phyloP scores from a whole-genome alignment of 2,329 filamentous ascomycete genomes.

The Neofusicoccum laricinum region DNA sequence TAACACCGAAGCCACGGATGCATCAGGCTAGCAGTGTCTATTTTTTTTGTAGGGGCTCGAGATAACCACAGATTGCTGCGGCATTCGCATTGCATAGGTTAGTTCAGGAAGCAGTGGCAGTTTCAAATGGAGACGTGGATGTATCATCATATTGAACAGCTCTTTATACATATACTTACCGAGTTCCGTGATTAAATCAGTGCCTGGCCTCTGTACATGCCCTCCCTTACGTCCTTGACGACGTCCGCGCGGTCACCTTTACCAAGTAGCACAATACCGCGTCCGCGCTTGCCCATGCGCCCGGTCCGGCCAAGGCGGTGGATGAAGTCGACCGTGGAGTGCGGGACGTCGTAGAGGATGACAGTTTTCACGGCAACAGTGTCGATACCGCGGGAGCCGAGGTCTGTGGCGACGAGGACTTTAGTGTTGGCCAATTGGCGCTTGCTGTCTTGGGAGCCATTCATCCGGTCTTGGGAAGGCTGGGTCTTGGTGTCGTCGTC shows the following conservation, averaged over 20 bases:
- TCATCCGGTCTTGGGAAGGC: background rate
- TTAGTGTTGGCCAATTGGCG: constrained; percentile 53
- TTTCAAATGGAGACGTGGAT: background rate
- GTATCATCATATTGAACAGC: background rate
- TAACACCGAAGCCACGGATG: constrained; percentile 22
- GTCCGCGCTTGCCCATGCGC: constrained; percentile 84
- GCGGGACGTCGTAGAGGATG: constrained; percentile 94
- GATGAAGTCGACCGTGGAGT: constrained; percentile 97
- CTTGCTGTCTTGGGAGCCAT: background rate
- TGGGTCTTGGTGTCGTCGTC: constrained; percentile 19
- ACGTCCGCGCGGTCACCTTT: constrained; percentile 87
- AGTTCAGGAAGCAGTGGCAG: background rate
- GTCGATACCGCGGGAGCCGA: constrained; percentile 90
- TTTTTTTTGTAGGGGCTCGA: constrained; percentile 12
- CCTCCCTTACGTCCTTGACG: constrained; percentile 86
- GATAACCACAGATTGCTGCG: background rate
- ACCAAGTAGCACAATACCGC: constrained; percentile 86
- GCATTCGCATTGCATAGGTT: background rate
- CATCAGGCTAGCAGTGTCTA: constrained; percentile 17
- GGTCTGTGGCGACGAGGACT: constrained; percentile 89
- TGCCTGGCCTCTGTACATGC: constrained; percentile 51
- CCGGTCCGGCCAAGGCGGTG: constrained; percentile 90
- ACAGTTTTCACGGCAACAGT: constrained; percentile 89
- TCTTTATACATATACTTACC: constrained; percentile 7
- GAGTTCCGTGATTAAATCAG: constrained; percentile 38